Base-by-base conservation (phyloP, 306 rosid genomes). In the Arachis stenosperma region DNA sequence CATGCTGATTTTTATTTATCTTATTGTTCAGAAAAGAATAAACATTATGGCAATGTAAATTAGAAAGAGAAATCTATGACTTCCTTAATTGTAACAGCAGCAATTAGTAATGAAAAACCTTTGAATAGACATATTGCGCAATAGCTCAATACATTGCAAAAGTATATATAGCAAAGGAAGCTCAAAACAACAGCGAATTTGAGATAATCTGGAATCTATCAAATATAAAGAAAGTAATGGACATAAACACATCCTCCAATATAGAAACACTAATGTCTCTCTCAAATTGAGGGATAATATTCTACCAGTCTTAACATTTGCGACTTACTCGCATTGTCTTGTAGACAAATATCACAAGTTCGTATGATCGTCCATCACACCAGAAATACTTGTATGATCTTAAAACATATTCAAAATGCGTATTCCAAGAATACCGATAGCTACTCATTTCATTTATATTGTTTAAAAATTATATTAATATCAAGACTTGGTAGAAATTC, bases 161-260 rank as follows among this genome's bases (percentile, higher is more conserved):
- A 22, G 27, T 22, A 22, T 22, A 22, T 22, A 22, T 22, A 22
- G 1, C 27, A 22, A 22, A 22, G 27, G 27, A 22, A 22, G 27
- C 27, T 22, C 27, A 2, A 51, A 12, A 2, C 17, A 17, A 17
- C 17, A 17, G 17, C 17, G 46, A 68, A 50, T 40, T 29, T 47
- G 17, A 76, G 40, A 62, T 62, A 68, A 67, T 62, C 33, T 33
- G 30, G 22, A 66, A 66, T 44, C 67, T 33, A 9, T 9, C 66
- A 29, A 65, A 75, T 30, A 56, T 36, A 7, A 44, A 44, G 48
- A 17, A 55, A 54, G 72, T 74, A 9, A 13, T 29, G 39, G 58
- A 55, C 58, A 42, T 29, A 40, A 33, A 57, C 57, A 58, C 29
- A 47, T 33, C 59, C 10, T 37, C 13, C 36, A n/a, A 47, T 43